Conservation (phyloP, 202 grass and related monocot species). For the Setaria viridis region DNA sequence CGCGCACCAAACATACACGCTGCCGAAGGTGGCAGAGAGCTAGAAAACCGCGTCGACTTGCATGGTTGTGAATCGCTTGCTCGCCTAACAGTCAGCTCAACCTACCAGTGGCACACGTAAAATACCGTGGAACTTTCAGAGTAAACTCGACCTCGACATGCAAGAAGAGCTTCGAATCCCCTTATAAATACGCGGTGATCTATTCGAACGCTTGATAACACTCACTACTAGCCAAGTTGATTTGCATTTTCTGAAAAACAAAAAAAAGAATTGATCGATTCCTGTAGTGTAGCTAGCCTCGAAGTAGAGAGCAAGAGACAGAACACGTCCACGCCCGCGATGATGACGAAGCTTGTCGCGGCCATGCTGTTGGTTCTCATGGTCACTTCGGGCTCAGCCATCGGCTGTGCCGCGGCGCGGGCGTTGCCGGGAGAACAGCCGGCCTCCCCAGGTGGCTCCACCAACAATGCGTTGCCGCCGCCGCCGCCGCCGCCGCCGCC, state of each 20-base stretch:
- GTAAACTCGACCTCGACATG: not conserved
- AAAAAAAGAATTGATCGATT: not conserved
- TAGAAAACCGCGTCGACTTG: slow-evolving; percentile 3
- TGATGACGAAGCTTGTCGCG: not conserved
- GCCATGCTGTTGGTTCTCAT: slow-evolving; percentile 21
- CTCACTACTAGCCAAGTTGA: not conserved
- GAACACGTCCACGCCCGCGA: not conserved
- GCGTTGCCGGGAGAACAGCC: not conserved
- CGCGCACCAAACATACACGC: not conserved
- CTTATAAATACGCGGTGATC: not conserved
- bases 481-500: too few relatives aligned
- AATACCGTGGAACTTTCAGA: slow-evolving; percentile 20
- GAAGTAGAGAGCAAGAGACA: not conserved
- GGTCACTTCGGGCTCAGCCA: not conserved
- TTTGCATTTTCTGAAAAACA: not conserved
- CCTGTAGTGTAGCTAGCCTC: too few relatives aligned
- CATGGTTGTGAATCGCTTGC: not conserved
- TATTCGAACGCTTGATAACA: not conserved
- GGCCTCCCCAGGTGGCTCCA: not conserved
- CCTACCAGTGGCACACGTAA: slow-evolving; percentile 21
- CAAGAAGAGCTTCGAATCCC: not conserved
- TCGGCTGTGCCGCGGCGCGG: not conserved
- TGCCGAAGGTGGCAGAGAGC: not conserved
- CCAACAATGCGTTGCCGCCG: not conserved
- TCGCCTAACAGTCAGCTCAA: not conserved